These are phyloP conservation scores for Dothistroma pini DNA, from an alignment of 2,329 filamentous ascomycete species.

Conservation along the genomic window DNA sequence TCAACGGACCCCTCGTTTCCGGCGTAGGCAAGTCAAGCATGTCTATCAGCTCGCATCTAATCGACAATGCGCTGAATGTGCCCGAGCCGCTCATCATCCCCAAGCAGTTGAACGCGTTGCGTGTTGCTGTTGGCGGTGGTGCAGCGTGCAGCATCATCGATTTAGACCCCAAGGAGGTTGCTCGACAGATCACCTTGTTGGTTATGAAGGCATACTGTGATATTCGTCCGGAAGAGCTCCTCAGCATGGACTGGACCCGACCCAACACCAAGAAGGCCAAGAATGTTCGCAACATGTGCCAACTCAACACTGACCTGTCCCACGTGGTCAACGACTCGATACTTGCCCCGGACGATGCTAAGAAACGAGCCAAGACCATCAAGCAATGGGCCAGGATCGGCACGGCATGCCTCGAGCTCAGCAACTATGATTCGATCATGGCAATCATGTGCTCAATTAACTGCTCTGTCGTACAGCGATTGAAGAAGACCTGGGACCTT, in stretches of 20 bases:
- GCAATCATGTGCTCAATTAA: conserved; percentile 94
- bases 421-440: conserved; percentile 97
- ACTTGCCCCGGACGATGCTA: conserved; percentile 79
- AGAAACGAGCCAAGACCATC: conserved; percentile 84
- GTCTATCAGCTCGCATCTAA: conserved; percentile 61
- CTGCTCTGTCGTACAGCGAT: conserved; percentile 81
- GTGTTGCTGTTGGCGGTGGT: conserved; percentile 70
- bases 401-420: conserved; percentile 76
- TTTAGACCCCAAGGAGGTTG: conserved; percentile 86
- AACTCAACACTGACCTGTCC: conserved; percentile 84
- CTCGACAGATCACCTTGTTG: conserved; percentile 87
- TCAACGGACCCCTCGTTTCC: conserved; percentile 59
- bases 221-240: conserved; percentile 85
- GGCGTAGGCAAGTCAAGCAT: conserved; percentile 85
- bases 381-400: conserved; percentile 99
- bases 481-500: conserved; percentile 88
- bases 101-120: conserved; percentile 69
- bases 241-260: conserved; percentile 93
- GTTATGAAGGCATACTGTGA: conserved; percentile 88
- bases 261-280: conserved; percentile 72
- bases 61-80: conserved; percentile 36
- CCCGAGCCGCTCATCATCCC: conserved; percentile 69
- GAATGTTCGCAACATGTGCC: conserved; percentile 92
- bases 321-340: conserved; percentile 93
- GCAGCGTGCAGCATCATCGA: conserved; percentile 72